phyloP scores from a whole-genome alignment of 1,139 yeast species.

The Hanseniaspora uvarum region DNA sequence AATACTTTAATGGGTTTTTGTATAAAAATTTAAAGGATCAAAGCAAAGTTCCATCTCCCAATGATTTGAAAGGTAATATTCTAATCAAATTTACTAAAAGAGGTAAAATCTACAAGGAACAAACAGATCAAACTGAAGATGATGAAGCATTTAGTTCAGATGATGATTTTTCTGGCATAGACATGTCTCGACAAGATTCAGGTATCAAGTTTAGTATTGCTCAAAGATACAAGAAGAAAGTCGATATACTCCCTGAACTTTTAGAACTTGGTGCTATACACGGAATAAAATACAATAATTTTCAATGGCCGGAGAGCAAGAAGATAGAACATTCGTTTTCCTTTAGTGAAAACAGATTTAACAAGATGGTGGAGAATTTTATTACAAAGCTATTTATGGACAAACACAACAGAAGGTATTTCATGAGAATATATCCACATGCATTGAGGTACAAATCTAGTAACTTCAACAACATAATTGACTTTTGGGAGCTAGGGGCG shows the following conservation, averaged over 20 bases:
- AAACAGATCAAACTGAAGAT: not conserved
- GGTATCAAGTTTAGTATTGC: conserved; percentile 21
- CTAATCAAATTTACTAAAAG: conserved; percentile 63
- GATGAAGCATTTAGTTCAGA: conserved; percentile 21
- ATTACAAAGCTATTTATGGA: conserved; percentile 44
- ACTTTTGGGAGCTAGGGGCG: conserved; percentile 73
- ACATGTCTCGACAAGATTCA: conserved; percentile 6
- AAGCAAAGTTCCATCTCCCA: conserved; percentile 56
- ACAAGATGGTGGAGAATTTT: conserved; percentile 53
- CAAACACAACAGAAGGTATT: conserved; percentile 64
- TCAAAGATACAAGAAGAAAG: conserved; percentile 25
- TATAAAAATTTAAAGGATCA: conserved; percentile 24
- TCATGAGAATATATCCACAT: conserved; percentile 85
- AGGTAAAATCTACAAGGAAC: conserved; percentile 29
- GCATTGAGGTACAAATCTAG: conserved; percentile 63
- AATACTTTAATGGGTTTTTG: conserved; percentile 51
- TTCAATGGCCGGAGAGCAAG: conserved; percentile 78
- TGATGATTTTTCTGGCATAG: conserved; percentile 16
- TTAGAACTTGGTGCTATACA: conserved; percentile 55
- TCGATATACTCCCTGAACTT: conserved; percentile 42
- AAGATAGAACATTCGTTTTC: conserved; percentile 76
- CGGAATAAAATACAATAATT: conserved; percentile 71
- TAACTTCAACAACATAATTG: conserved; percentile 61
- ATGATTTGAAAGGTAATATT: conserved; percentile 54
- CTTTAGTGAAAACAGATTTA: conserved; percentile 61